Conservation (phyloP, 148 eudicot genomes). For the Chenopodium formosanum region DNA sequence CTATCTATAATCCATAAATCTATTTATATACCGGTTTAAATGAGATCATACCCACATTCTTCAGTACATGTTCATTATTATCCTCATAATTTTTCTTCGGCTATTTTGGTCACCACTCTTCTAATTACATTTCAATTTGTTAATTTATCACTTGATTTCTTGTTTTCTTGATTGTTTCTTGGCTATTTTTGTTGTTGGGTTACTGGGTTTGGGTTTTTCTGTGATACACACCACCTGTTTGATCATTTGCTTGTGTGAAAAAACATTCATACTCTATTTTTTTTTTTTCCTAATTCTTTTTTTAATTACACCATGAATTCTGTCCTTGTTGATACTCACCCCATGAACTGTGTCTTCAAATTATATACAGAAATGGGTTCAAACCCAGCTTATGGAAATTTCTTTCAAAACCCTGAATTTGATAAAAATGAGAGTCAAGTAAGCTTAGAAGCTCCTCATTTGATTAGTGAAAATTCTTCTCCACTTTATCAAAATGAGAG, state of each 20-base stretch:
- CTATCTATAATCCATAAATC: no score
- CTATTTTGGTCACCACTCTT: no score
- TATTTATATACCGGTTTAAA: background rate
- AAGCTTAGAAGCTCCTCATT: background rate
- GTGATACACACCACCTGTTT: background rate
- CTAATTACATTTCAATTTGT: background rate
- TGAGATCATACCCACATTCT: background rate
- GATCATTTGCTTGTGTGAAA: background rate
- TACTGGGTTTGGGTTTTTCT: background rate
- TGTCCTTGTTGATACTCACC: constrained; percentile 32
- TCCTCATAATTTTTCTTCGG: background rate
- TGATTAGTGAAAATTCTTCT: background rate
- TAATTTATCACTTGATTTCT: background rate
- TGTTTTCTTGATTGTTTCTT: background rate
- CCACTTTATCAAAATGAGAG: constrained; percentile 2
- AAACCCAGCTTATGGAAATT: constrained; percentile 23
- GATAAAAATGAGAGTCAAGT: background rate
- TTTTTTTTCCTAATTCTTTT: background rate
- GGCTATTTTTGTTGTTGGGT: background rate
- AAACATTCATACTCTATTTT: background rate
- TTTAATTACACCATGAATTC: constrained; percentile 19
- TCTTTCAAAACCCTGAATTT: constrained; percentile 21
- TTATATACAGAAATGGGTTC: constrained; percentile 26
- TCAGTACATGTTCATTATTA: background rate
- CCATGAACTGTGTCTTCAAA: constrained; percentile 30